Evolutionary conservation across 1,139 yeast species (phyloP), one percentile per base, ranked within the genome.

Genomic region (Pneumocystis jirovecii): DNA sequence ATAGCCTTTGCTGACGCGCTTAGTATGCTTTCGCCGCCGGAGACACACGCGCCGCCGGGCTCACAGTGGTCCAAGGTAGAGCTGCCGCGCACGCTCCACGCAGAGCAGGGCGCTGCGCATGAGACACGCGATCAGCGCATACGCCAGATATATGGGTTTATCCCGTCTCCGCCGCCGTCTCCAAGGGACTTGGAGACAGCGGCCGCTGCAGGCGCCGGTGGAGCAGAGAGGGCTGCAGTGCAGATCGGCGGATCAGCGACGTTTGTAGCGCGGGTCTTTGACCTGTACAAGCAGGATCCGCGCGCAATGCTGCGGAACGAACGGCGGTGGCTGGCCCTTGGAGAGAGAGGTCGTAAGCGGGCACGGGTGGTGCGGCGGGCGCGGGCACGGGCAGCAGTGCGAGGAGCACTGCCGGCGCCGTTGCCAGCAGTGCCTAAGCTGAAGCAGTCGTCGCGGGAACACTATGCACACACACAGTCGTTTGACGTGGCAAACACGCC

Each of bases 401-500:
- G 10, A 10, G 40, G 12, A 37, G 40, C 15, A 37, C 40, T 3
- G 10, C 15, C 15, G 15, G 40, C 15, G 40, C 12, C 7, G 40
- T 4, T 31, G 4, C 34, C 34, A 5, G 57, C 3, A 3, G n/a
- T 29, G 5, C 19, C 3, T 7, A n/a, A 21, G 57, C 34, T 50
- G 5, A 50, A 50, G 10, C 57, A 50, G n/a, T 25, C 34, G 1
- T 50, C 57, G 21, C 19, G 31, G 12, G 57, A 50, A 25, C 57
- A 50, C 12, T 50, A 50, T 25, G 17, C 31, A 17, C 57, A 50
- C 21, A 50, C 57, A 7, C 57, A 50, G 8, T 25, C 57, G 34
- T 50, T 50, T 25, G 57, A 50, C 25, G 57, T 50, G n/a, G 57
- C 57, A 6, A 50, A 50, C 21, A 50, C 57, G 34, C 57, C 76